Conservation (phyloP, 108 stramenopile genomes). For the Aurantiochytrium sp. region DNA sequence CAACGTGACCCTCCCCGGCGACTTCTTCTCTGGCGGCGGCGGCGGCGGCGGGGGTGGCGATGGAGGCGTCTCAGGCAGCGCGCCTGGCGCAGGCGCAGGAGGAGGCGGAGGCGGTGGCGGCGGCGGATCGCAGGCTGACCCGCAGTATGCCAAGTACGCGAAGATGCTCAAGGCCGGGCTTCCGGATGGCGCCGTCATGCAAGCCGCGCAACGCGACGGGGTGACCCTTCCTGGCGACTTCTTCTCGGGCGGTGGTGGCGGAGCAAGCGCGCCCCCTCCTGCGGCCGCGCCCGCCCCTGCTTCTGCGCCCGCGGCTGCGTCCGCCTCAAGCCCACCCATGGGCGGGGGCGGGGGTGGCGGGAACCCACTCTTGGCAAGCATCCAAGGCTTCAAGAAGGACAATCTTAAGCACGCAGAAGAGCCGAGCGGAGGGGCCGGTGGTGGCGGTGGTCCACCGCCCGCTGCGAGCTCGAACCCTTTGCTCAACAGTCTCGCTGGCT, state of each 20-base stretch:
- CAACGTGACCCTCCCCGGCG: neutral
- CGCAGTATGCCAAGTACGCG: neutral
- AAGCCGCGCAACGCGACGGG: constrained; percentile 9
- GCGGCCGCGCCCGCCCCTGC: neutral
- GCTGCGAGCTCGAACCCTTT: no score
- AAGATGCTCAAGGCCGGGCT: constrained; percentile 28
- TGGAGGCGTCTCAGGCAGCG: no score
- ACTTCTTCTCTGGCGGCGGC: neutral
- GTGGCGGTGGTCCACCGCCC: no score
- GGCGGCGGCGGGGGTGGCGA: neutral
- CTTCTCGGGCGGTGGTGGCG: neutral
- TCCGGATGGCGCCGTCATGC: neutral
- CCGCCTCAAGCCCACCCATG: no score
- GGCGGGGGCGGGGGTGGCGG: neutral
- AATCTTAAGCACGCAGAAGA: neutral
- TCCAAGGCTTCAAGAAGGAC: neutral
- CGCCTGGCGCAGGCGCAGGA: no score
- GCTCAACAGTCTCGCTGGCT: neutral
- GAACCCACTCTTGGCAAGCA: neutral
- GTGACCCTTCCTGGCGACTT: neutral
- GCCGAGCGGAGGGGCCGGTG: neutral
- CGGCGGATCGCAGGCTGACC: neutral
- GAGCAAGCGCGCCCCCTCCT: neutral
- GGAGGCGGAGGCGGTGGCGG: no score
- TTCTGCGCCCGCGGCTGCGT: neutral